These are phyloP conservation scores for Candida michaelii DNA, from an alignment of 805 yeast genomes.

Conservation along the genomic window DNA sequence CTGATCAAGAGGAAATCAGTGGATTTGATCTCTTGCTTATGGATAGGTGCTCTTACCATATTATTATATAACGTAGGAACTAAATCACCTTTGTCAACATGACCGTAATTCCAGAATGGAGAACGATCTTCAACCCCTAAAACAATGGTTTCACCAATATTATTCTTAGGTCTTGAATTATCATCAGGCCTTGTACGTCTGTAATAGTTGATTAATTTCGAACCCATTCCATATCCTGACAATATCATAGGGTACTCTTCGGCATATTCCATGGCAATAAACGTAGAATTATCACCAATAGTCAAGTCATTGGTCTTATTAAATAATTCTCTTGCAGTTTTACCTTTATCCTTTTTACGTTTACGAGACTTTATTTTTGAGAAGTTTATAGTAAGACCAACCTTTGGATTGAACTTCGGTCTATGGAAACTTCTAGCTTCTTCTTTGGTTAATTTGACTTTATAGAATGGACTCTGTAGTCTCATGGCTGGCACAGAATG, in stretches of 20 bases:
- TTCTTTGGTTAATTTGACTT: conserved; percentile 65
- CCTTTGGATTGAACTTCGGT: conserved; percentile 69
- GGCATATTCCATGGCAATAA: conserved; percentile 81
- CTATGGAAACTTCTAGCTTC: conserved; percentile 81
- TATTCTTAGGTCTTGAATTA: conserved; percentile 78
- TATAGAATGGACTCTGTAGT: conserved; percentile 88
- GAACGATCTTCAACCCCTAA: conserved; percentile 94
- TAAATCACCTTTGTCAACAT: conserved; percentile 89
- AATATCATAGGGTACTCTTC: conserved; percentile 84
- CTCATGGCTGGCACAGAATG: conserved; percentile 87
- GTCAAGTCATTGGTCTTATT: conserved; percentile 73
- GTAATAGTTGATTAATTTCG: conserved; percentile 88
- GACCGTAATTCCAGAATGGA: conserved; percentile 98
- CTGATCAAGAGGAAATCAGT: conserved; percentile 84
- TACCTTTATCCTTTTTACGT: conserved; percentile 86
- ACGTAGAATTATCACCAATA: conserved; percentile 75
- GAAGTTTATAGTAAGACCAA: conserved; percentile 76
- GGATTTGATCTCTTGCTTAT: conserved; percentile 72
- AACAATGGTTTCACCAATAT: conserved; percentile 93
- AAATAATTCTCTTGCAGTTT: conserved; percentile 73
- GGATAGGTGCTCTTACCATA: conserved; percentile 89
- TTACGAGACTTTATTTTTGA: conserved; percentile 75
- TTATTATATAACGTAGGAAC: conserved; percentile 93
- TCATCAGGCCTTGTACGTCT: conserved; percentile 82
- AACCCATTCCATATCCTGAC: conserved; percentile 93